Percentiles rank a stretch among this genome's conserved stretches.
phyloP scores from a whole-genome alignment of 83 land plant genomes.

The Larix sibirica region DNA sequence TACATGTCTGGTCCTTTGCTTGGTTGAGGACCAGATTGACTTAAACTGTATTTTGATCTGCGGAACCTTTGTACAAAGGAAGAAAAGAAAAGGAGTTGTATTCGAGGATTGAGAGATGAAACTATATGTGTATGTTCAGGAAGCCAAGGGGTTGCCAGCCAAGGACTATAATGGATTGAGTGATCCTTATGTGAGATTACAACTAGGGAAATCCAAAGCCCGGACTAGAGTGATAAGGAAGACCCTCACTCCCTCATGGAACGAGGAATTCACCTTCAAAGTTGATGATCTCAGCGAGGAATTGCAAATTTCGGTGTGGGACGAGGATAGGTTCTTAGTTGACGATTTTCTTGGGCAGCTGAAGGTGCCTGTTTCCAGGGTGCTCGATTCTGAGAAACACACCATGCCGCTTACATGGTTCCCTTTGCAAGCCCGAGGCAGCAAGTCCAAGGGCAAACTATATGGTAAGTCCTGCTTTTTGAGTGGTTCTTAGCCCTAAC shows the following conservation, averaged over 20 bases:
- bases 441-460: slow-evolving; percentile 65
- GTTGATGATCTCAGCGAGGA: slow-evolving; percentile 70
- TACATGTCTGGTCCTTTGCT: no score
- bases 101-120: slow-evolving; percentile 42
- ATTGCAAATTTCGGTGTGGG: slow-evolving; percentile 55
- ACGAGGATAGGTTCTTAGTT: slow-evolving; percentile 70
- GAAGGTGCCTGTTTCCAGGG: slow-evolving; percentile 54
- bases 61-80: no score
- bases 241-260: slow-evolving; percentile 70
- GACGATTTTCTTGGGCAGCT: slow-evolving; percentile 79
- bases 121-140: slow-evolving; percentile 65
- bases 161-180: slow-evolving; percentile 76
- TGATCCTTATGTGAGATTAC: slow-evolving; percentile 78
- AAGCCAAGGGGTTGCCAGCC: slow-evolving; percentile 69
- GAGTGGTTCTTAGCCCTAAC: neutral
- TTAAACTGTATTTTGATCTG: no score
- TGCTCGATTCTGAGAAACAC: slow-evolving; percentile 54
- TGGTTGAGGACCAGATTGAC: no score
- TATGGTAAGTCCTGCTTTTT: slow-evolving; percentile 43
- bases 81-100: no score
- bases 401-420: slow-evolving; percentile 68
- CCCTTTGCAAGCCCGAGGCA: slow-evolving; percentile 53
- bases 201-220: slow-evolving; percentile 51
- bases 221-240: slow-evolving; percentile 72
- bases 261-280: slow-evolving; percentile 69